phyloP scores from a whole-genome alignment of 2,329 filamentous ascomycete genomes.

The Fusarium temperatum region DNA sequence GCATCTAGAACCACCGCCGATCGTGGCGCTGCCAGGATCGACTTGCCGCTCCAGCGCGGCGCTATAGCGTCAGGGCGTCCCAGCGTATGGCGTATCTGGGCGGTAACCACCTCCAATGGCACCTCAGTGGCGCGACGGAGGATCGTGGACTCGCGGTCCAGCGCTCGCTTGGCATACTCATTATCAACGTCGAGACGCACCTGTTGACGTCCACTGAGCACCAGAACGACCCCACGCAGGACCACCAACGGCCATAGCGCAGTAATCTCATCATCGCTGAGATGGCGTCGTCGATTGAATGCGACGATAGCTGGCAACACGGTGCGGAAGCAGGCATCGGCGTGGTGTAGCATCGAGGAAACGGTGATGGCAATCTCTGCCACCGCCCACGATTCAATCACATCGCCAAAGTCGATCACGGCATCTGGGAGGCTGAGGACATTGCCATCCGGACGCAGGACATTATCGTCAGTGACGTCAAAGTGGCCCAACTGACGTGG shows the following conservation, averaged over 20 bases:
- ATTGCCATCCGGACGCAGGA: neutral
- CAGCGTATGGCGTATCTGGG: neutral
- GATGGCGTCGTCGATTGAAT: neutral
- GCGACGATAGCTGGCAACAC: neutral
- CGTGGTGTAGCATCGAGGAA: neutral
- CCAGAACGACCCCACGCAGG: neutral
- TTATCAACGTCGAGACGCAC: neutral
- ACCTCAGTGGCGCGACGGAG: neutral
- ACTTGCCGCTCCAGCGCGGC: neutral
- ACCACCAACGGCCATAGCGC: neutral
- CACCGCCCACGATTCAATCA: neutral
- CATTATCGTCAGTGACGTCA: neutral
- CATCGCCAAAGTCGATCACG: neutral
- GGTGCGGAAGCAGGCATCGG: neutral
- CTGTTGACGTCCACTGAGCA: neutral
- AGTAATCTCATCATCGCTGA: neutral
- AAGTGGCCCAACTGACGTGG: neutral
- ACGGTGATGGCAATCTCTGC: neutral
- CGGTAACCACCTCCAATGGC: neutral
- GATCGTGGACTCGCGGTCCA: neutral
- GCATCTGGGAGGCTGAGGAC: neutral
- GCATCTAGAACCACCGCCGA: neutral
- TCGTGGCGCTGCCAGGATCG: neutral
- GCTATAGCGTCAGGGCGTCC: neutral
- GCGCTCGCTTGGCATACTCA: neutral